Conservation (phyloP, 768 basidiomycete species). For the Inosperma sp. region DNA sequence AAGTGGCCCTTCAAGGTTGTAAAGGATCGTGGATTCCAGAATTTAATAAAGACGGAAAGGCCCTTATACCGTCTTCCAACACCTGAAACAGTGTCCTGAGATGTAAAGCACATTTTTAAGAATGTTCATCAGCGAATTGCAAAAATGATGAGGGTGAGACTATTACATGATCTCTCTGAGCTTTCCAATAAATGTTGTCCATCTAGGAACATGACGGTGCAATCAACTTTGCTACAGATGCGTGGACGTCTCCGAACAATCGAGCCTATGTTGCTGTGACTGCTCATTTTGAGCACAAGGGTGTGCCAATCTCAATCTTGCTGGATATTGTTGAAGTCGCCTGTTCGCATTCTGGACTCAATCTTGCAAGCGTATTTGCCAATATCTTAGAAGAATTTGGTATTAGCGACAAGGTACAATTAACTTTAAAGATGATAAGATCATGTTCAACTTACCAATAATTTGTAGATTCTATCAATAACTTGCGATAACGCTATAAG, state of each 20-base stretch:
- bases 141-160: constrained; percentile 25
- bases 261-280: too few relatives aligned
- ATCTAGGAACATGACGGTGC: constrained; percentile 5
- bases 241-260: constrained; percentile 37
- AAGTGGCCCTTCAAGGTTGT: not conserved
- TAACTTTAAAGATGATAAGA: constrained; percentile 20
- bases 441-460: not conserved
- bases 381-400: constrained; percentile 23
- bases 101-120: constrained; percentile 22
- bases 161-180: not conserved
- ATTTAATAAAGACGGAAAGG: constrained; percentile 28
- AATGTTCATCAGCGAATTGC: constrained; percentile 18
- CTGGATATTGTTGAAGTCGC: too few relatives aligned
- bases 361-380: constrained; percentile 27
- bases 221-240: constrained; percentile 22
- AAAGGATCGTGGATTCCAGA: constrained; percentile 24
- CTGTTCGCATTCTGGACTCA: constrained; percentile 28
- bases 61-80: constrained; percentile 30
- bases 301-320: constrained; percentile 15
- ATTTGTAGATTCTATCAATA: constrained; percentile 13
- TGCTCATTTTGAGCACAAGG: too few relatives aligned
- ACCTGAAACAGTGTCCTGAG: constrained; percentile 25
- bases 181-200: not conserved
- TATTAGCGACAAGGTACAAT: too few relatives aligned
- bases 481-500: constrained; percentile 31